A percentile compares a stretch with the other conserved stretches of the same genome.
Conservation (phyloP, 192 early-diverging fungal species). For the Coemansia sp. region DNA sequence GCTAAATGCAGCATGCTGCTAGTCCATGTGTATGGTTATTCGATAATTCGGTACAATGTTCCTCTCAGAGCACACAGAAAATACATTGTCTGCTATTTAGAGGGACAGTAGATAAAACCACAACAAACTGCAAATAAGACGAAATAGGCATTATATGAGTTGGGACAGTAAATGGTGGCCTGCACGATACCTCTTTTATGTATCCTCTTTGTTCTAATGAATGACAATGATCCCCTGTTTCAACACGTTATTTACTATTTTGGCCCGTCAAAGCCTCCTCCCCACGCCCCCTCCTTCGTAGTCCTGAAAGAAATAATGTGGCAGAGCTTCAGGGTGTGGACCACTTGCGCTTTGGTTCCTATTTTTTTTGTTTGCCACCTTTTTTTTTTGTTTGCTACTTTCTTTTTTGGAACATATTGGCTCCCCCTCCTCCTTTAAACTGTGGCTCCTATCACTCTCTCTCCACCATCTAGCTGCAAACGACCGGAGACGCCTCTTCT, state of each 20-base stretch:
- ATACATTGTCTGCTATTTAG: neutral
- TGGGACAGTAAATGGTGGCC: no score
- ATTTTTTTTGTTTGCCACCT: neutral
- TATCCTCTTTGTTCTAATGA: neutral
- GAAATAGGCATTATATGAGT: neutral
- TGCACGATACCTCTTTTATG: neutral
- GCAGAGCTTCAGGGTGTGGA: neutral
- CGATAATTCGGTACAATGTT: neutral
- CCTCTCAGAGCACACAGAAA: neutral
- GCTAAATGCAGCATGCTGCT: neutral
- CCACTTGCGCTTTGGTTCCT: neutral
- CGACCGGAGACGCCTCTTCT: neutral
- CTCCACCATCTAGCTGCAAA: neutral
- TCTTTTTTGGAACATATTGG: neutral
- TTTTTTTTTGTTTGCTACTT: constrained; percentile 1
- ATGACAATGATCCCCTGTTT: neutral
- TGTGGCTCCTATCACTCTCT: neutral
- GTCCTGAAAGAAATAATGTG: neutral
- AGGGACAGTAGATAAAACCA: neutral
- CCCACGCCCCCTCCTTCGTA: neutral
- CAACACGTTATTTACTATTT: neutral
- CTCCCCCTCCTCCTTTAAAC: neutral
- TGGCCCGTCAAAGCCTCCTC: constrained; percentile 1
- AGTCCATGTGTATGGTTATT: neutral
- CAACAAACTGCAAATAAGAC: neutral